Percentiles rank a stretch among this genome's conserved stretches.
phyloP scores from a whole-genome alignment of 495 filamentous ascomycete genomes.

The Immersiella caudata region DNA sequence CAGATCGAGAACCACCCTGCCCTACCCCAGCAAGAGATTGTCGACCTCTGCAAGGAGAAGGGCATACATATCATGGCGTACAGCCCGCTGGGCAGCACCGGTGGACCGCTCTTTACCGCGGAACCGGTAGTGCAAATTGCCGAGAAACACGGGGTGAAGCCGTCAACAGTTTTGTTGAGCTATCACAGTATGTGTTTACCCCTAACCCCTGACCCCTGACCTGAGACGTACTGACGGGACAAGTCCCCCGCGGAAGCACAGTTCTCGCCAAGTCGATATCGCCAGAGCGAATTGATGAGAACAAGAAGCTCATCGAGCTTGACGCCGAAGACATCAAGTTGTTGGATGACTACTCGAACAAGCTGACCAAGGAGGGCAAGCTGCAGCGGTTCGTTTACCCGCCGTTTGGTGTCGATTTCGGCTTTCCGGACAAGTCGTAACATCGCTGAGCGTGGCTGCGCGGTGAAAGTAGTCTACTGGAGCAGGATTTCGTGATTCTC shows the following conservation, averaged over 20 bases:
- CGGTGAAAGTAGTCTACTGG: not conserved
- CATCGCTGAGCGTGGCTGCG: not conserved
- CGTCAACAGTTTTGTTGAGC: conserved; percentile 68
- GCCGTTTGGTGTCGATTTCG: conserved; percentile 74
- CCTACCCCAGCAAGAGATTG: conserved; percentile 84
- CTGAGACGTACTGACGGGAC: conserved; percentile 12
- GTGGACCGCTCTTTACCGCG: conserved; percentile 69
- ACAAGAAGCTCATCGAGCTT: conserved; percentile 66
- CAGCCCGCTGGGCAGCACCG: conserved; percentile 76
- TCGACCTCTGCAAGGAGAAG: conserved; percentile 71
- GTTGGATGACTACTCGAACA: conserved; percentile 61
- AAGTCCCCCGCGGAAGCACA: conserved; percentile 70
- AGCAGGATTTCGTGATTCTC: not conserved
- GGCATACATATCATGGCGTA: conserved; percentile 79
- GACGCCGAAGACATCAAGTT: conserved; percentile 66
- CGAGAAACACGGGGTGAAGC: conserved; percentile 65
- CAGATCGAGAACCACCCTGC: conserved; percentile 89
- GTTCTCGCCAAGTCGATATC: conserved; percentile 82
- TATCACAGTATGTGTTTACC: conserved; percentile 65
- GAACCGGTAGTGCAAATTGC: conserved; percentile 71
- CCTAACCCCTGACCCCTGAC: not conserved
- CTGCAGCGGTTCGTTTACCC: conserved; percentile 75
- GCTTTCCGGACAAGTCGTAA: conserved; percentile 71
- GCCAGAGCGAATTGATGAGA: conserved; percentile 72
- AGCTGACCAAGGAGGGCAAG: conserved; percentile 61